Evolutionary conservation across 2,329 filamentous ascomycete species (phyloP).

Genomic region (Penicillium sp.): DNA sequence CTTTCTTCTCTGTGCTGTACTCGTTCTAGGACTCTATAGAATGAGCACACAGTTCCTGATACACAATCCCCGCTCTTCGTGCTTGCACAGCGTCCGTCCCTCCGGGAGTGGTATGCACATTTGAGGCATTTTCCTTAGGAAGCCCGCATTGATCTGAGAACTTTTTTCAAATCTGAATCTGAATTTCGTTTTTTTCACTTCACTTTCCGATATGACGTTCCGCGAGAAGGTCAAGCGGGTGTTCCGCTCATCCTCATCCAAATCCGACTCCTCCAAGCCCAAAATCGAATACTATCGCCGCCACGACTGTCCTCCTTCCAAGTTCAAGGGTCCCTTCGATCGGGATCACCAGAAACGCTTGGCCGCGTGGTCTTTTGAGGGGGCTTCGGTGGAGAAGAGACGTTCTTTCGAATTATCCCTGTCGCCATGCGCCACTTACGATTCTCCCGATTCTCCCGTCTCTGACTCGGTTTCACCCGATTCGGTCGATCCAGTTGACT

Average conservation of each 20-base stretch:
- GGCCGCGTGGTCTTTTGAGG: conserved; percentile 48
- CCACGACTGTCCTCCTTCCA: conserved; percentile 50
- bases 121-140: conserved; percentile 24
- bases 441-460: conserved; percentile 21
- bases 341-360: conserved; percentile 46
- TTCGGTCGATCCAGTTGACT: conserved; percentile 23
- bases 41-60: conserved; percentile 29
- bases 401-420: conserved; percentile 40
- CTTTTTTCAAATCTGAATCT: conserved; percentile 6
- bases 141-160: conserved; percentile 16
- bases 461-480: conserved; percentile 24
- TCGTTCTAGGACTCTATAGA: conserved; percentile 8
- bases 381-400: conserved; percentile 35
- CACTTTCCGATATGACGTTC: conserved; percentile 36
- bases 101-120: conserved; percentile 31
- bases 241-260: conserved; percentile 33
- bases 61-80: conserved; percentile 27
- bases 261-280: conserved; percentile 30
- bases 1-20: background rate
- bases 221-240: conserved; percentile 41
- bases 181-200: conserved; percentile 3
- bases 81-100: conserved; percentile 39
- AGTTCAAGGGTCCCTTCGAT: conserved; percentile 52
- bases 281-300: conserved; percentile 53
- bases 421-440: conserved; percentile 39